phyloP scores from a whole-genome alignment of 1,139 yeast species.

The Lodderomyces theae region DNA sequence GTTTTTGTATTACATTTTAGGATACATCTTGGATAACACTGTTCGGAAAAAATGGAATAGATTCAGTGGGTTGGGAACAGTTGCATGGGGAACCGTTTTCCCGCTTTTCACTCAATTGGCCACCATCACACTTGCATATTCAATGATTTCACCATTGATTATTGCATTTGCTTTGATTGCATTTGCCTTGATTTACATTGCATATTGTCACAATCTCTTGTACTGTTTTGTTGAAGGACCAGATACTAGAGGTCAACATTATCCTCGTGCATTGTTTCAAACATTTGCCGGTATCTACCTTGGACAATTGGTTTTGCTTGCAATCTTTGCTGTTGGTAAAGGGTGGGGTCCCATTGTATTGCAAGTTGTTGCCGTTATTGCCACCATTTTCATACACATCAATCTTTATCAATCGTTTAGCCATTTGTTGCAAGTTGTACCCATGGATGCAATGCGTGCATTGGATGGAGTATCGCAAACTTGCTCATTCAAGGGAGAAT shows the following conservation, averaged over 20 bases:
- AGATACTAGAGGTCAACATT: constrained; percentile 81
- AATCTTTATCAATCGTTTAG: constrained; percentile 62
- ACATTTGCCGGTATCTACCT: constrained; percentile 84
- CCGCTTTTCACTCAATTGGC: constrained; percentile 83
- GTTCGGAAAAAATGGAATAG: constrained; percentile 86
- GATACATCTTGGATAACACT: constrained; percentile 69
- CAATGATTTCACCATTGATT: constrained; percentile 75
- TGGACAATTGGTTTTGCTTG: constrained; percentile 82
- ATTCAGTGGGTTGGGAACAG: constrained; percentile 56
- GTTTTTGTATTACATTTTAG: constrained; percentile 66
- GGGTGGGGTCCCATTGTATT: constrained; percentile 93
- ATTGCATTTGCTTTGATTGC: constrained; percentile 69
- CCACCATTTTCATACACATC: constrained; percentile 66
- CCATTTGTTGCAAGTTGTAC: constrained; percentile 55
- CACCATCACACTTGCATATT: constrained; percentile 73
- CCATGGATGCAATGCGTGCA: constrained; percentile 67
- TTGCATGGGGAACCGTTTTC: constrained; percentile 87
- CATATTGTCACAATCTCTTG: constrained; percentile 74
- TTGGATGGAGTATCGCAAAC: constrained; percentile 69
- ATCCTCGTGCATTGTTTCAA: constrained; percentile 85
- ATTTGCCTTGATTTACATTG: constrained; percentile 70
- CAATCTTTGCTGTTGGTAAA: constrained; percentile 84
- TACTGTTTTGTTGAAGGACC: constrained; percentile 61
- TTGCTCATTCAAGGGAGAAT: constrained; percentile 44
- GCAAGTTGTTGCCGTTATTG: constrained; percentile 60